Percentiles rank a stretch among this genome's conserved stretches.
Conservation (phyloP, 805 yeast species). For the Yamadazyma nakazawae region DNA sequence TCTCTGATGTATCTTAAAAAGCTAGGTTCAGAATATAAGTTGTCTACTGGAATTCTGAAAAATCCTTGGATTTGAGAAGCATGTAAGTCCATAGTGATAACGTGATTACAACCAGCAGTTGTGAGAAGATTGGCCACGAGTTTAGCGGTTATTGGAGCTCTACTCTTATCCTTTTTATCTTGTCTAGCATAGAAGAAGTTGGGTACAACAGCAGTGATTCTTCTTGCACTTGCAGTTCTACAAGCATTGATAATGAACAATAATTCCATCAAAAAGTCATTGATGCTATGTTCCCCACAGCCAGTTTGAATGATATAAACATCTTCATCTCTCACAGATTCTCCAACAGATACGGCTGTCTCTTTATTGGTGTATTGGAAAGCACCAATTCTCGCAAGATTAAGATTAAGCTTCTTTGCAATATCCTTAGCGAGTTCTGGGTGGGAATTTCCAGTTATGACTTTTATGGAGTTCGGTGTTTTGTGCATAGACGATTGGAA, state of each 20-base stretch:
- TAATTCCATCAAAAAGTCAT: conserved; percentile 71
- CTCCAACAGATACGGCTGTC: conserved; percentile 76
- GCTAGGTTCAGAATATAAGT: conserved; percentile 79
- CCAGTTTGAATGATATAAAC: conserved; percentile 78
- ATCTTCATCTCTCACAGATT: conserved; percentile 83
- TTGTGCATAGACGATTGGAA: conserved; percentile 9
- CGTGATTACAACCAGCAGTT: conserved; percentile 84
- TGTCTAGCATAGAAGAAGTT: conserved; percentile 88
- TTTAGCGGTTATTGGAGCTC: conserved; percentile 86
- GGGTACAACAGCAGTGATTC: conserved; percentile 80
- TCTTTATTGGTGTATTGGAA: conserved; percentile 85
- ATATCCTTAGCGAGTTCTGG: conserved; percentile 77
- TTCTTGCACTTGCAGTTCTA: conserved; percentile 76
- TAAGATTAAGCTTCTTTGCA: conserved; percentile 60
- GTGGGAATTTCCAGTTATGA: conserved; percentile 71
- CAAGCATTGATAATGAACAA: conserved; percentile 80
- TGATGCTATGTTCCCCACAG: conserved; percentile 68
- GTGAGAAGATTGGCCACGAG: conserved; percentile 78
- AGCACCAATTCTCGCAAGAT: conserved; percentile 72
- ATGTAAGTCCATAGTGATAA: conserved; percentile 82
- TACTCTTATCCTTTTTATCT: conserved; percentile 78
- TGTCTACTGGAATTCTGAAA: conserved; percentile 79
- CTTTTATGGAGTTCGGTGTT: conserved; percentile 43
- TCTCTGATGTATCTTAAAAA: conserved; percentile 73
- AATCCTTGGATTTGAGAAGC: conserved; percentile 90